phyloP scores from a whole-genome alignment of 805 yeast genomes.

The Saturnispora saitoi region DNA sequence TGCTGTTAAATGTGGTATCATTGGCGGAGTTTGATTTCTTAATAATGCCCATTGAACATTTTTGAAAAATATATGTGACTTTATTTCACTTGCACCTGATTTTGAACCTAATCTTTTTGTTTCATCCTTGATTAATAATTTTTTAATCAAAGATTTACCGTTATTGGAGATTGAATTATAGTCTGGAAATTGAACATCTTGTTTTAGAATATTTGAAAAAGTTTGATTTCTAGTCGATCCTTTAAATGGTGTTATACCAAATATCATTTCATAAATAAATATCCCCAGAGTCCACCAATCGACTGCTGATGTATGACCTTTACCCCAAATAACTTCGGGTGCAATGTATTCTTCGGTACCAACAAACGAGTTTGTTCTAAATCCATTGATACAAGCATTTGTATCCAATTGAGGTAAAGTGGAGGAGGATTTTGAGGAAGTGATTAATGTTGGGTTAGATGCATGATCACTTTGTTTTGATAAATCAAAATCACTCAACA shows the following conservation, averaged over 20 bases:
- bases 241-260: conserved; percentile 94
- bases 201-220: conserved; percentile 76
- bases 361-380: conserved; percentile 94
- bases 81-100: conserved; percentile 92
- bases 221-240: conserved; percentile 85
- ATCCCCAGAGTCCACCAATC: conserved; percentile 99
- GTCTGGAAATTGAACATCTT: conserved; percentile 76
- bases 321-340: conserved; percentile 94
- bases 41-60: conserved; percentile 91
- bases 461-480: conserved; percentile 78
- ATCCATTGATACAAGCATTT: conserved; percentile 90
- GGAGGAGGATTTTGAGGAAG: conserved; percentile 22
- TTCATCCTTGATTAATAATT: conserved; percentile 83
- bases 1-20: conserved; percentile 67
- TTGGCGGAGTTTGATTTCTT: conserved; percentile 89
- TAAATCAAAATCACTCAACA: conserved; percentile 93
- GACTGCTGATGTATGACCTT: conserved; percentile 96
- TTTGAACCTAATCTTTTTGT: conserved; percentile 81
- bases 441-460: conserved; percentile 64
- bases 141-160: conserved; percentile 74
- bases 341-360: conserved; percentile 99
- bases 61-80: conserved; percentile 85
- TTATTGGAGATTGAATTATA: conserved; percentile 47
- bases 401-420: conserved; percentile 71
- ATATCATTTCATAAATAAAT: conserved; percentile 86